Evolutionary conservation across 495 filamentous ascomycete genomes (phyloP), one percentile per base, ranked within the genome.

Genomic region (Penicillium soppii): DNA sequence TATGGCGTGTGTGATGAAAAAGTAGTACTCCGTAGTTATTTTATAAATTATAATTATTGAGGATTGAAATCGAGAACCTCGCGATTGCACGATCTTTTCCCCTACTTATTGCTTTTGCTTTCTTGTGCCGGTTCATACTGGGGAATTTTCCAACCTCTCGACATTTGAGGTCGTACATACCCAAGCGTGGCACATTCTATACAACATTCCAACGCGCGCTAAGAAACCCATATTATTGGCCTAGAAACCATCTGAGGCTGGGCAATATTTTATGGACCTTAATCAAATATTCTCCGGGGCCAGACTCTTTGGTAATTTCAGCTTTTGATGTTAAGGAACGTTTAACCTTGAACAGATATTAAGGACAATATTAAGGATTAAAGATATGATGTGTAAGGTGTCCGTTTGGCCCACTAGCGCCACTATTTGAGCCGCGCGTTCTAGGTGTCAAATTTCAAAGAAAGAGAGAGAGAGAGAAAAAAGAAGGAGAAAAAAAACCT

Each of bases 131-230:
- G 17, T 29, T 27, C 41, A 10, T 41, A 10, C 21, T 25, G 13
- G 17, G 17, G 23, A 32, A 19, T 29, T 26, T 21, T 54, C 57
- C 59, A 63, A 60, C 62, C 62, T 61, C 62, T 20, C 52, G 26
- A 65, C 32, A 40, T 52, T 35, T 22, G 44, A 47, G 22, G 45
- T 46, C 59, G 52, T 52, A 49, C 59, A 61, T 35, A 52, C 30
- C 51, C 30, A 43, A 48, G 52, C 49, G 56, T 61, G 59, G 62
- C 50, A 63, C 62, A 58, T 62, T 55, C 55, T 22, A 21, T 25
- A 7, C 12, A 35, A 60, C 62, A 66, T 66, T 66, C 62, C 62
- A 56, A 58, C 55, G 52, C 57, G 53, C 51, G 48, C 35, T 35
- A n/a, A 27, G 35, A 19, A 4, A 15, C 10, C 16, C 25, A n/a